Percentiles rank a stretch among this genome's conserved stretches.
phyloP scores from a whole-genome alignment of 2,329 filamentous ascomycete species.

The Clonostachys chloroleuca region DNA sequence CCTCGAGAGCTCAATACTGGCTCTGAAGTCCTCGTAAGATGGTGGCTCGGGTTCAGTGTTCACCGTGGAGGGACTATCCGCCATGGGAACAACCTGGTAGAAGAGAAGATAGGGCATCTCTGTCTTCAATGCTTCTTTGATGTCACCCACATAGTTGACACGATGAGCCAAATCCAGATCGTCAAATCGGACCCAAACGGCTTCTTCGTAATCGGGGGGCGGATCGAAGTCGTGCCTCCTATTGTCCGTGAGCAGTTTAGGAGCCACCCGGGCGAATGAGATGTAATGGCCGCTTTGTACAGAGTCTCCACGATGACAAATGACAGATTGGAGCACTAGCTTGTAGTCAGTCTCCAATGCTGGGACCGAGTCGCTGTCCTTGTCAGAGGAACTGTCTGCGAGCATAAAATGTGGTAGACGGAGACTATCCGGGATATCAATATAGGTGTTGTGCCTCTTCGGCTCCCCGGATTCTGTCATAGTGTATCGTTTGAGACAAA shows the following conservation, averaged over 20 bases:
- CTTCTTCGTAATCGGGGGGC: slow-evolving; percentile 63
- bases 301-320: slow-evolving; percentile 86
- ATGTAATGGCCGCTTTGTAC: slow-evolving; percentile 91
- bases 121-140: slow-evolving; percentile 69
- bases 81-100: slow-evolving; percentile 88
- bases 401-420: slow-evolving; percentile 86
- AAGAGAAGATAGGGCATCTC: slow-evolving; percentile 94
- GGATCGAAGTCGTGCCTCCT: slow-evolving; percentile 48
- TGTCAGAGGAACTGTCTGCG: slow-evolving; percentile 41
- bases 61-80: slow-evolving; percentile 56
- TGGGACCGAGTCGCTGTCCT: slow-evolving; percentile 34
- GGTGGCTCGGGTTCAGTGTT: slow-evolving; percentile 47
- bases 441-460: slow-evolving; percentile 70
- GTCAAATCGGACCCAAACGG: slow-evolving; percentile 88
- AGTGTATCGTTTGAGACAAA: slow-evolving; percentile 84
- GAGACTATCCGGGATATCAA: slow-evolving; percentile 81
- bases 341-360: slow-evolving; percentile 87
- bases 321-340: slow-evolving; percentile 82
- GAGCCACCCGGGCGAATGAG: slow-evolving; percentile 74
- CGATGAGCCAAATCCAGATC: slow-evolving; percentile 68
- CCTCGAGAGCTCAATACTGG: slow-evolving; percentile 25
- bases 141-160: slow-evolving; percentile 73
- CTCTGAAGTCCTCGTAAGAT: slow-evolving; percentile 51
- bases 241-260: slow-evolving; percentile 55
- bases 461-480: slow-evolving; percentile 67